Conservation (phyloP, 257 asterid species). For the Capsicum rhomboideum region DNA sequence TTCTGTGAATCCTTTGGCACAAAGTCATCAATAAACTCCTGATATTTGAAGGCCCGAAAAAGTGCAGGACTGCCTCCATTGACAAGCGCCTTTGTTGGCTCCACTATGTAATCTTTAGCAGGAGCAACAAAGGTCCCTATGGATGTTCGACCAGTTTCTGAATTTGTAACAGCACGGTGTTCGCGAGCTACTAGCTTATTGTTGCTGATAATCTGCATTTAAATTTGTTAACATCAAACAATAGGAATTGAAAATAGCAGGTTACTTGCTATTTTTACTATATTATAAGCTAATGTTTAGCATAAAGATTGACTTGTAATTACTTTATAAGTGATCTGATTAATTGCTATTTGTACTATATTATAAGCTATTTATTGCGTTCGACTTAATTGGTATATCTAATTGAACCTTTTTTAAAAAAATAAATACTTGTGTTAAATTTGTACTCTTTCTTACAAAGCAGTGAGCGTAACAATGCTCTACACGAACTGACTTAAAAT, state of each 20-base stretch:
- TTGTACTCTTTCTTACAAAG: no score
- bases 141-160: conserved; percentile 31
- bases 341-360: no score
- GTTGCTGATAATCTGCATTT: conserved; percentile 45
- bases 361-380: no score
- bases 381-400: no score
- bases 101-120: conserved; percentile 24
- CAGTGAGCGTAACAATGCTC: no score
- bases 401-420: no score
- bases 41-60: conserved; percentile 34
- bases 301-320: background rate
- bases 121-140: conserved; percentile 50
- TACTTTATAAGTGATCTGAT: background rate
- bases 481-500: no score
- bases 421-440: no score
- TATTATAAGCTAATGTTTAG: background rate
- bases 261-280: background rate
- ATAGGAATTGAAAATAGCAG: background rate
- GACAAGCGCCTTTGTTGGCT: conserved; percentile 27
- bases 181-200: conserved; percentile 29
- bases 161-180: conserved; percentile 50
- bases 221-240: background rate
- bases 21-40: conserved; percentile 31
- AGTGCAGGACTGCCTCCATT: conserved; percentile 6
- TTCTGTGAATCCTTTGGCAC: conserved; percentile 3